These are phyloP conservation scores for Rhizopogon salebrosus DNA, from an alignment of 768 basidiomycete species.

Conservation along the genomic window DNA sequence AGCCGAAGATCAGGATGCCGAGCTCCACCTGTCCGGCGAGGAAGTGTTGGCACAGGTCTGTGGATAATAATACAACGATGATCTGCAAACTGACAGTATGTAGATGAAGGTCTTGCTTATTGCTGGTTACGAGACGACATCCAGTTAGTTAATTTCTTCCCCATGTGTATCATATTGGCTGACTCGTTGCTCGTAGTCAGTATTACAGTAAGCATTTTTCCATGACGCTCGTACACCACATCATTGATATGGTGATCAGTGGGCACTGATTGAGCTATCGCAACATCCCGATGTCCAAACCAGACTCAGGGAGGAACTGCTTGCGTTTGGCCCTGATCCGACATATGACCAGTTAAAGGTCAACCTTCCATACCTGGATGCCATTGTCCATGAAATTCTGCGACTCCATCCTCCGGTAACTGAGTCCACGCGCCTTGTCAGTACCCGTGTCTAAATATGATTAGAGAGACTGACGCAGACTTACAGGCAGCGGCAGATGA, in stretches of 20 bases:
- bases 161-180: neutral
- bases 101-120: slow-evolving; percentile 5
- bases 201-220: neutral
- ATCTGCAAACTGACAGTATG: neutral
- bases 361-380: slow-evolving; percentile 53
- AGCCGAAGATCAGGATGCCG: slow-evolving; percentile 24
- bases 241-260: slow-evolving; percentile 22
- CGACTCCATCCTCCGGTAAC: slow-evolving; percentile 38
- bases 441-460: slow-evolving; percentile 45
- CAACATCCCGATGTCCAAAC: slow-evolving; percentile 29
- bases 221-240: neutral
- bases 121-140: slow-evolving; percentile 49
- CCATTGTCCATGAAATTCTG: slow-evolving; percentile 41
- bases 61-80: neutral
- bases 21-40: slow-evolving; percentile 15
- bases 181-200: neutral
- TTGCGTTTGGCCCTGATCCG: slow-evolving; percentile 40
- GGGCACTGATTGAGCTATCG: slow-evolving; percentile 55
- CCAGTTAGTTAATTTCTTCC: slow-evolving; percentile 12
- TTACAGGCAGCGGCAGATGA: slow-evolving; percentile 46
- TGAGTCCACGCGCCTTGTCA: slow-evolving; percentile 25
- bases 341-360: slow-evolving; percentile 49
- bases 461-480: neutral
- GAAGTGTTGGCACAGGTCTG: slow-evolving; percentile 14
- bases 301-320: slow-evolving; percentile 47